Evolutionary conservation across 306 rosid genomes (phyloP), one percentile per base, ranked within the genome.

Genomic region (Oxytropis ochrocephala): DNA sequence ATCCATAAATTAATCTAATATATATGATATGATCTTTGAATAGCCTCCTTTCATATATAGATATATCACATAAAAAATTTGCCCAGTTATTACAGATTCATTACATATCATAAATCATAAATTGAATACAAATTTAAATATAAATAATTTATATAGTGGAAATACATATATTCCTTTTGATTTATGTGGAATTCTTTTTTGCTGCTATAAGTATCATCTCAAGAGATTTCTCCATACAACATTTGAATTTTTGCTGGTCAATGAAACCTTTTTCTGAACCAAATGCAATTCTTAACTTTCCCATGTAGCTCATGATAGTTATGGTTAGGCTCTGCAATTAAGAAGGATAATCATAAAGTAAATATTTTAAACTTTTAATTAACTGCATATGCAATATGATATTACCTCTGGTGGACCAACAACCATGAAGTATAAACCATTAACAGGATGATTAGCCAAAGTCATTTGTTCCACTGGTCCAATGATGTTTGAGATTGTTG

Each of bases 401-500:
- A 21, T 80, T 80, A 85, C 90, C 88, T 81, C 81, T 50, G 94
- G 90, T 44, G 67, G 12, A 30, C 90, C 85, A 43, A 42, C 54
- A 0, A 82, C 67, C 70, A 62, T 58, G 30, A 77, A 85, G 39
- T 85, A 83, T 6, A 88, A 11, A 12, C 84, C 88, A 75, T 83
- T 83, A 5, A 70, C 10, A 0, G 86, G 80, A 50, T 77, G 81
- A 47, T 78, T 78, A 49, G 44, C 74, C 72, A 83, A 33, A 59
- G 88, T 67, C 82, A 79, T 72, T 51, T 88, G 79, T 54, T 88
- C 87, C 56, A 77, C 62, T 42, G 84, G 90, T 1, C 88, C 90
- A 44, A 85, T 75, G 10, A 85, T 18, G 55, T 59, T 83, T 5
- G 94, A 76, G 8, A 88, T 51, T 60, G 68, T 67, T 24, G 72